Conservation (phyloP, 495 filamentous ascomycete species). For the Penicillium angulare region DNA sequence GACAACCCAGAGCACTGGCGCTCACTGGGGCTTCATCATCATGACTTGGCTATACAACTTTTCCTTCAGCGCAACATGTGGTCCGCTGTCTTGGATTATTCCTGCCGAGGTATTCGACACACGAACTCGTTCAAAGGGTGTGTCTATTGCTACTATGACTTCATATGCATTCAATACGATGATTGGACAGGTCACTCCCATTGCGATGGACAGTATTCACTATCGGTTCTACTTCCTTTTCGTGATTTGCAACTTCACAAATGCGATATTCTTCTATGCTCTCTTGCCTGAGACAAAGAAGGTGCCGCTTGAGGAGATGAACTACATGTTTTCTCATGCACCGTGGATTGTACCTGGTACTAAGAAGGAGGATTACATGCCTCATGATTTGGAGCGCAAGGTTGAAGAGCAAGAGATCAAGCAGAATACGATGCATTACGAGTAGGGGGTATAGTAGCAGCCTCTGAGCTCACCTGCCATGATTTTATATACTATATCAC, state of each 20-base stretch:
- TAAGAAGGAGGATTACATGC: conserved; percentile 34
- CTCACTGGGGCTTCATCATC: conserved; percentile 73
- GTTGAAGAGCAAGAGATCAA: conserved; percentile 40
- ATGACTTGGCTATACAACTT: conserved; percentile 72
- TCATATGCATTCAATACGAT: conserved; percentile 72
- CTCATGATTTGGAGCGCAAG: conserved; percentile 39
- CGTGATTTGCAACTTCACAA: conserved; percentile 50
- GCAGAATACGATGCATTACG: conserved; percentile 21
- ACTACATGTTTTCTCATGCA: conserved; percentile 65
- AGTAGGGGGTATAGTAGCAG: conserved; percentile 14
- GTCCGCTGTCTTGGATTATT: conserved; percentile 62
- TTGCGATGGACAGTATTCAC: conserved; percentile 51
- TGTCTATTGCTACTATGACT: conserved; percentile 64
- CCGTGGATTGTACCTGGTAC: conserved; percentile 61
- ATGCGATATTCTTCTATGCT: conserved; percentile 64
- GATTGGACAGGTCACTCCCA: conserved; percentile 67
- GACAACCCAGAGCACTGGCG: conserved; percentile 48
- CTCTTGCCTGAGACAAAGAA: conserved; percentile 64
- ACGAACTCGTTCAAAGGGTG: conserved; percentile 62
- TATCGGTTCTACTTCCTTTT: conserved; percentile 60
- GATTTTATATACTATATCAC: no score
- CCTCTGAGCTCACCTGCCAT: no score
- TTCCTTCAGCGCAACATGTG: conserved; percentile 62
- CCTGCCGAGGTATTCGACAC: conserved; percentile 72
- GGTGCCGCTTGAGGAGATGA: conserved; percentile 69